phyloP scores from a whole-genome alignment of 495 filamentous ascomycete genomes.

The Penicillium cataractarum region DNA sequence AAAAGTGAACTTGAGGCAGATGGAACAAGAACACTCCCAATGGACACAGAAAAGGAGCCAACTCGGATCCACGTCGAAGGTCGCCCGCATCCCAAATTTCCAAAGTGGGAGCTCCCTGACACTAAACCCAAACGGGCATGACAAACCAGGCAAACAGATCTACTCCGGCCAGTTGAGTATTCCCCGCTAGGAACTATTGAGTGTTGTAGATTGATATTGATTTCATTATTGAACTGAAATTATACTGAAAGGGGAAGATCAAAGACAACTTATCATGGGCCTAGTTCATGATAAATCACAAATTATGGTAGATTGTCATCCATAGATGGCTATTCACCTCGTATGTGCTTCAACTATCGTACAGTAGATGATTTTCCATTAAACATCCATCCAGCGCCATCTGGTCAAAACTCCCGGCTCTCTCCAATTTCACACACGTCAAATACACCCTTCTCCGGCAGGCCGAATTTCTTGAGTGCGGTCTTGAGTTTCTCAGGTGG shows the following conservation, averaged over 20 bases:
- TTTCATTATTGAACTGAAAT: too few species aligned
- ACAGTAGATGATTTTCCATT: neutral
- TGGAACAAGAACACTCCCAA: conserved; percentile 21
- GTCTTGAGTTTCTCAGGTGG: conserved; percentile 75
- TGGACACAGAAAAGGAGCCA: conserved; percentile 28
- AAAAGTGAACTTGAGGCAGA: conserved; percentile 16
- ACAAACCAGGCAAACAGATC: conserved; percentile 34
- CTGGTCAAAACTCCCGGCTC: conserved; percentile 67
- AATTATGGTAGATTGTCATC: neutral
- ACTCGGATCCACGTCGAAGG: conserved; percentile 33
- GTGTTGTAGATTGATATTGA: too few species aligned
- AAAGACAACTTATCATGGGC: too few species aligned
- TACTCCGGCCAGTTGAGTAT: too few species aligned
- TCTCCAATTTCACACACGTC: conserved; percentile 88
- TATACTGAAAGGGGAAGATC: too few species aligned
- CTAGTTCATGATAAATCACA: too few species aligned
- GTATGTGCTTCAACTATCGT: neutral
- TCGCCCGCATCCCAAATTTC: conserved; percentile 42
- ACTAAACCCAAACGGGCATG: conserved; percentile 27
- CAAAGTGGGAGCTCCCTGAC: conserved; percentile 43
- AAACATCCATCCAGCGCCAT: neutral
- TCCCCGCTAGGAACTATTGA: too few species aligned
- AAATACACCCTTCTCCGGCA: conserved; percentile 80
- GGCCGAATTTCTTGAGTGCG: conserved; percentile 69
- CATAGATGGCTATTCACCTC: neutral